Conservation (phyloP, 2,329 filamentous ascomycete genomes). For the Rachicladosporium sp. region DNA sequence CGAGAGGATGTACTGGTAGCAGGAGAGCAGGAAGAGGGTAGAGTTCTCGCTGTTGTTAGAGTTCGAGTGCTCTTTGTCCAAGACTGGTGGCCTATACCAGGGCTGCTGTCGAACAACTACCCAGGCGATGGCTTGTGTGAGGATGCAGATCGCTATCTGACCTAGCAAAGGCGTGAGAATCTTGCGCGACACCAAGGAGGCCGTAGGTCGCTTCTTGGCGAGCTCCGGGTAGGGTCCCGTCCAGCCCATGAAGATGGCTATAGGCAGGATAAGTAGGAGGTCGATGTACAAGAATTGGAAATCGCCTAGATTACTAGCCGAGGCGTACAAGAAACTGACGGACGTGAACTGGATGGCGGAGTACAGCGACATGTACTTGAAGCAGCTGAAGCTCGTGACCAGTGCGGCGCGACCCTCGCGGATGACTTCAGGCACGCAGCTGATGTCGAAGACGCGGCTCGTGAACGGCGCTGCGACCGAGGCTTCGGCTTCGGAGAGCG, state of each 20-base stretch:
- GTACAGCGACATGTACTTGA: constrained; percentile 99
- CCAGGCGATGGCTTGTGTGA: constrained; percentile 64
- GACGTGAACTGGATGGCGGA: constrained; percentile 98
- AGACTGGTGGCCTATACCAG: constrained; percentile 77
- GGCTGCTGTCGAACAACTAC: constrained; percentile 61
- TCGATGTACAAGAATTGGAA: constrained; percentile 99
- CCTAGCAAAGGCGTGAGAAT: constrained; percentile 80
- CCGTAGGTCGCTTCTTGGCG: constrained; percentile 75
- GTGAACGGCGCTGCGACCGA: constrained; percentile 98
- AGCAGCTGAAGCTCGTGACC: constrained; percentile 96
- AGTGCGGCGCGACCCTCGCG: constrained; percentile 84
- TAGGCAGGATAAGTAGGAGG: constrained; percentile 78
- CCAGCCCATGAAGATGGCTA: constrained; percentile 99
- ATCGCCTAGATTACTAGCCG: constrained; percentile 86
- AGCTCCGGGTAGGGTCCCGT: constrained; percentile 69
- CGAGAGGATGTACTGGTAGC: constrained; percentile 88
- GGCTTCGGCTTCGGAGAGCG: constrained; percentile 90
- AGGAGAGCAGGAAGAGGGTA: constrained; percentile 75
- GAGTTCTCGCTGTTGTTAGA: constrained; percentile 91
- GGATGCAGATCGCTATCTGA: constrained; percentile 70
- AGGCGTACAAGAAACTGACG: constrained; percentile 91
- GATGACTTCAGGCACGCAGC: constrained; percentile 87
- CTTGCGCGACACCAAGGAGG: constrained; percentile 83
- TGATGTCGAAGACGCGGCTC: constrained; percentile 88
- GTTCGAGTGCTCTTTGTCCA: constrained; percentile 69